These are phyloP conservation scores for Eleusine indica DNA, from an alignment of 176 grass and related monocot genomes.

Conservation along the genomic window DNA sequence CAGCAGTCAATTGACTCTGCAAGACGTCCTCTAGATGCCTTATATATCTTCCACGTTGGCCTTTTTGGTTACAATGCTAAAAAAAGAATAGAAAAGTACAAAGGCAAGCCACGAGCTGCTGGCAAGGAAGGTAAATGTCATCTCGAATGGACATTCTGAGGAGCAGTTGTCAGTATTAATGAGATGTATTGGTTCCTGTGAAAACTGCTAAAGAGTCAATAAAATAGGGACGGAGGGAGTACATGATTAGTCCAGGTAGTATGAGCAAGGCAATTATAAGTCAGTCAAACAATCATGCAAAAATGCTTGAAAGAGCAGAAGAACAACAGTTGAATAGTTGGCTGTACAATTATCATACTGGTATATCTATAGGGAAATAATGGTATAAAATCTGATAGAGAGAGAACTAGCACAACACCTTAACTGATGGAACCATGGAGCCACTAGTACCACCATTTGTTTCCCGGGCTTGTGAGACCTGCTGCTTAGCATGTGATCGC, in stretches of 20 bases:
- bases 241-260: neutral
- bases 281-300: conserved; percentile 5
- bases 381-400: conserved; percentile 19
- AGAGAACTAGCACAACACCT: conserved; percentile 24
- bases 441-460: conserved; percentile 9
- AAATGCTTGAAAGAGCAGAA: neutral
- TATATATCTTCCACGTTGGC: too few relatives aligned
- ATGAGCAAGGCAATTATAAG: neutral
- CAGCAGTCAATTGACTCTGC: too few relatives aligned
- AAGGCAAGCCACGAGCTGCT: too few relatives aligned
- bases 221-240: too few relatives aligned
- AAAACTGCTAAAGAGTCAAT: too few relatives aligned
- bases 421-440: conserved; percentile 29
- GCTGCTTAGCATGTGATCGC: conserved; percentile 41
- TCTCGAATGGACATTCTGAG: too few relatives aligned
- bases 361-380: conserved; percentile 10
- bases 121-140: too few relatives aligned
- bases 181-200: too few relatives aligned
- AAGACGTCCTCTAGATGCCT: too few relatives aligned
- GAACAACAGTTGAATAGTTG: neutral
- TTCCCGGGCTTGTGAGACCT: conserved; percentile 45
- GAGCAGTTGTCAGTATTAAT: too few relatives aligned
- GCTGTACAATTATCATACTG: neutral
- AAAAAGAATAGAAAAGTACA: too few relatives aligned
- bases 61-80: too few relatives aligned